Percentiles rank a stretch among this genome's conserved stretches.
phyloP scores from a whole-genome alignment of 176 grass and related monocot species.

The Triticum urartu region DNA sequence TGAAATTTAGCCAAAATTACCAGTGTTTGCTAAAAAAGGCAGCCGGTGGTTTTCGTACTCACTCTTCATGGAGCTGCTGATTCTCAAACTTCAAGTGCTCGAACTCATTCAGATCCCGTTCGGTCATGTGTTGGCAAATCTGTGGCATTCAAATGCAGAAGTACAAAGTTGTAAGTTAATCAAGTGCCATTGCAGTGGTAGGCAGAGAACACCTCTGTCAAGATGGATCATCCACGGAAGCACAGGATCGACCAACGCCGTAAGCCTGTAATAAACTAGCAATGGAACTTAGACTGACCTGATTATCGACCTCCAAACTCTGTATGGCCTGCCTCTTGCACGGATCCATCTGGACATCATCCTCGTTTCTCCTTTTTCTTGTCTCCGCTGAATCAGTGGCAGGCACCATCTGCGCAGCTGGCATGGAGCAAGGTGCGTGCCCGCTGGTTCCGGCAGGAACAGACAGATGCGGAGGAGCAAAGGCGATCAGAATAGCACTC shows the following conservation, averaged over 20 bases:
- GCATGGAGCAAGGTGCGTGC: background rate
- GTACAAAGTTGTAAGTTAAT: background rate
- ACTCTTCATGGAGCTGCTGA: conserved; percentile 36
- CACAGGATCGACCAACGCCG: background rate
- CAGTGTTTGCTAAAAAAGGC: background rate
- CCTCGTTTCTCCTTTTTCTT: conserved; percentile 25
- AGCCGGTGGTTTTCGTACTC: background rate
- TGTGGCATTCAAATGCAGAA: conserved; percentile 7
- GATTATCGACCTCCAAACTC: background rate
- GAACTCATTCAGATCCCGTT: conserved; percentile 1
- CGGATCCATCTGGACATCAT: background rate
- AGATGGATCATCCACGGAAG: background rate
- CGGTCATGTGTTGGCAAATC: conserved; percentile 17
- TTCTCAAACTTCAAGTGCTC: conserved; percentile 39
- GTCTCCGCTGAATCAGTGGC: background rate
- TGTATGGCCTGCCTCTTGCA: background rate
- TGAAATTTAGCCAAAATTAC: background rate
- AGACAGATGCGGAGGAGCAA: background rate
- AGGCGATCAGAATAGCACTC: conserved; percentile 9
- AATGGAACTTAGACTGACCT: conserved; percentile 13
- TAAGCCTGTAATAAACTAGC: background rate
- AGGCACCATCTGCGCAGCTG: background rate
- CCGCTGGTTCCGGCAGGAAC: background rate
- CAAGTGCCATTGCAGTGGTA: background rate
- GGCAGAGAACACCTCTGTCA: background rate